Base-by-base conservation (phyloP, 305 asterid species). In the Ilex paraguariensis region DNA sequence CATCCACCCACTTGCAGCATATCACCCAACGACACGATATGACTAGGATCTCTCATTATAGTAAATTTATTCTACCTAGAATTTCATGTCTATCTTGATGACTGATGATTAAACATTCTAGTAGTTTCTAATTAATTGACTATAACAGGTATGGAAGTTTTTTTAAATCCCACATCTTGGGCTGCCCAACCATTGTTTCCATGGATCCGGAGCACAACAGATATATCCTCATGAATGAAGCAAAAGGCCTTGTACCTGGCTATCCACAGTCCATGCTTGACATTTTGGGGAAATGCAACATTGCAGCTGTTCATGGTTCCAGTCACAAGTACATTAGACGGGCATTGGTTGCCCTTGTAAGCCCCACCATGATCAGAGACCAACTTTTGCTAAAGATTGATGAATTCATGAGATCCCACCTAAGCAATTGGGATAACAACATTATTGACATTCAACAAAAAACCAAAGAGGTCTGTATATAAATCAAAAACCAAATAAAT, bases 151-250 rank as follows among this genome's bases (percentile, higher is more conserved):
- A 54, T 54, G 57, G 52, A 54, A 54, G 57, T 54, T 9, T 54
- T 15, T 54, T 54, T 21, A 54, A 54, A 54, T 54, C 57, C 3
- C 57, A 54, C 32, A 14, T 54, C 3, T 17, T 54, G 32, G 57
- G 57, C 3, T 54, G 57, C 31, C 57, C 57, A 0, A 54, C 57
- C 11, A 54, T 54, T 15, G 57, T 54, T 15, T 54, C 57, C 30
- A 54, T 54, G 57, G 30, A 54, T 15, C 30, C 7, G n/a, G 57
- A 54, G 32, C 57, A 3, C 11, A 54, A 54, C 32, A 54, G 31
- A 54, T 54, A 54, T 14, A 54, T 54, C 11, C 30, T 54, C 57
- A 54, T 54, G 57, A 54, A 54, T 54, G 57, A 54, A 54, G 57
- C 31, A 9, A 54, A 54, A 54, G 57, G 57, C 1, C 30, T 54